Evolutionary conservation across 2,329 filamentous ascomycete species (phyloP), one percentile per base, ranked within the genome.

Genomic region (Phaeosphaeria sp.): DNA sequence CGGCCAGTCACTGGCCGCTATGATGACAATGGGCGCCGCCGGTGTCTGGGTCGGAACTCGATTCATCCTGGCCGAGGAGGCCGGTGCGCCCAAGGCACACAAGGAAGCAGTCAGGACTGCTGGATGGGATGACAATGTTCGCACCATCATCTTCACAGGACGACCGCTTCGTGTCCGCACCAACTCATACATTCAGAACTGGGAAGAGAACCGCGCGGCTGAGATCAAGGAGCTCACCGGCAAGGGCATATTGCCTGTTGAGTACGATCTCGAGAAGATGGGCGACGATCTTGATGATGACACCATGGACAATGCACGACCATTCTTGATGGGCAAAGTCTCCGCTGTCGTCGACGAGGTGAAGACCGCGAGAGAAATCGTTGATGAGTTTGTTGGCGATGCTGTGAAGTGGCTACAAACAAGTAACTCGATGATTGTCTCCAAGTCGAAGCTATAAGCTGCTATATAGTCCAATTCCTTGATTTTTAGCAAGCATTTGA

Each of bases 71-170:
- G 89, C 89, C 55, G 91, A 97, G 68, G 95, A 99, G 84, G 95
- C 95, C 55, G 94, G 95, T 73, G 95, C 95, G 11, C 92, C 95
- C 68, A 89, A 92, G 79, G 87, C 91, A 47, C 94, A 99, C 85
- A 95, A 98, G 83, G 94, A 99, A 76, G 92, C 94, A 60, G 95
- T 99, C 68, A 87, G 88, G 73, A 97, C 94, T 44, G 87, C 95
- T 52, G 87, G 91, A 68, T 97, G 95, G 78, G 93, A 98, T 80
- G 95, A 99, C 81, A 99, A 96, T 74, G 83, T 98, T 77, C 91
- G 92, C 76, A 99, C 95, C 50, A 92, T 98, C 79, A 99, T 99
- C 82, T 99, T 98, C 86, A 99, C 95, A 56, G 95, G 95, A 55
- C 91, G 95, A 57, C 95, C 95, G 36, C 85, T 99, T 75, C 92